These are phyloP conservation scores for Geranium incanum DNA, from an alignment of 441 rosid species.

Conservation along the genomic window DNA sequence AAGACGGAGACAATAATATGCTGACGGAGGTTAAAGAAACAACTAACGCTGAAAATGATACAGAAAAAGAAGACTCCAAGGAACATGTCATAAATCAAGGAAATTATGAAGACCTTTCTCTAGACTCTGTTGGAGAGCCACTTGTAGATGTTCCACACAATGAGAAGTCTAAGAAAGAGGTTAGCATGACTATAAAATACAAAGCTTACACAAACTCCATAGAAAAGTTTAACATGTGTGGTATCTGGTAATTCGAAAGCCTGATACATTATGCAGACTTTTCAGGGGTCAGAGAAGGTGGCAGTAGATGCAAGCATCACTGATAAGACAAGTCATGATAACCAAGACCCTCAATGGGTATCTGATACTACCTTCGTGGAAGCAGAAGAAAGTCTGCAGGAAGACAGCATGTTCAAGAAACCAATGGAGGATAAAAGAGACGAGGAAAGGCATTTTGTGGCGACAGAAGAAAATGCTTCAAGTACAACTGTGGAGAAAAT, in stretches of 20 bases:
- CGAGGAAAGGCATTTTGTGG: background rate
- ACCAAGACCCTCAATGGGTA: background rate
- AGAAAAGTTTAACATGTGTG: slow-evolving; percentile 1
- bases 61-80: background rate
- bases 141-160: background rate
- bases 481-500: slow-evolving; percentile 5
- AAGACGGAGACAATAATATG: background rate
- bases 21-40: background rate
- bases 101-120: background rate
- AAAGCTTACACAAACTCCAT: slow-evolving; percentile 3
- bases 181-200: slow-evolving; percentile 1
- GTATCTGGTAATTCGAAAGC: background rate
- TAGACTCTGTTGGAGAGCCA: slow-evolving; percentile 5
- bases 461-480: slow-evolving; percentile 1
- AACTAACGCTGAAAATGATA: background rate
- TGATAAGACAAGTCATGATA: background rate
- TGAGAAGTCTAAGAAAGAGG: slow-evolving; percentile 6
- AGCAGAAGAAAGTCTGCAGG: slow-evolving; percentile 4
- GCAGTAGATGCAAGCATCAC: background rate
- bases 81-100: background rate
- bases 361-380: background rate
- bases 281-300: background rate
- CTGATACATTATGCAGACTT: background rate
- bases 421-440: background rate
- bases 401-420: background rate